A percentile compares a stretch with the other conserved stretches of the same genome.
These are phyloP conservation scores for Tilletia setariae DNA, from an alignment of 1,284 basidiomycete genomes.

Conservation along the genomic window DNA sequence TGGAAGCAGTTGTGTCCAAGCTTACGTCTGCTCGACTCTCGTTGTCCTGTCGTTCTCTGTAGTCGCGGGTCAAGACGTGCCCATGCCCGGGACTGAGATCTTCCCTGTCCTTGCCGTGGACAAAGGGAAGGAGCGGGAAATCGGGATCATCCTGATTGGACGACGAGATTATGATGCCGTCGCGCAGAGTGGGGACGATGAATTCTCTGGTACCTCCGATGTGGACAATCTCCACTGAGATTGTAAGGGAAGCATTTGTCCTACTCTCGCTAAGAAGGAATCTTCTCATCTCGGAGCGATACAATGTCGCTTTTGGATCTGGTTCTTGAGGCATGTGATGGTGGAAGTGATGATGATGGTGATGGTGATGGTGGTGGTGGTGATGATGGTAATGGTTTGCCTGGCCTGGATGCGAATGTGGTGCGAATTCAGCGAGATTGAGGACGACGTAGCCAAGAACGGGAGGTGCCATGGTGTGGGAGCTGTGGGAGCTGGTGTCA, in stretches of 20 bases:
- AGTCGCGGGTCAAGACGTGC: neutral
- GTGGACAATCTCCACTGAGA: slow-evolving; percentile 65
- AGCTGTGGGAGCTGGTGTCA: slow-evolving; percentile 20
- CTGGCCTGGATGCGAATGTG: slow-evolving; percentile 57
- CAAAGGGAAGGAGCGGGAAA: slow-evolving; percentile 2
- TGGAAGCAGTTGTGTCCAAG: neutral
- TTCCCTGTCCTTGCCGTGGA: neutral
- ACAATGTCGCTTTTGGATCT: slow-evolving; percentile 16
- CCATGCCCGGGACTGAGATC: neutral
- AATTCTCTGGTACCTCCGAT: slow-evolving; percentile 64
- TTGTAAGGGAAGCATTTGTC: slow-evolving; percentile 71
- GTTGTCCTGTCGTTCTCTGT: slow-evolving; percentile 1
- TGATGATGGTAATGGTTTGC: slow-evolving; percentile 32
- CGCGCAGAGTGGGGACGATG: slow-evolving; percentile 55
- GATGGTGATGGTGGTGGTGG: slow-evolving; percentile 34
- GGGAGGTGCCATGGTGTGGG: slow-evolving; percentile 27
- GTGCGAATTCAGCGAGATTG: slow-evolving; percentile 73
- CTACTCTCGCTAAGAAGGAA: slow-evolving; percentile 72
- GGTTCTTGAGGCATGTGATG: slow-evolving; percentile 24
- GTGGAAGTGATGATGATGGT: slow-evolving; percentile 31
- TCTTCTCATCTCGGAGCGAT: slow-evolving; percentile 61
- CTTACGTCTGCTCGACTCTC: neutral
- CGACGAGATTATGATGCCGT: slow-evolving; percentile 10
- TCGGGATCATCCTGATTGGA: neutral
- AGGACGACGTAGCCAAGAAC: slow-evolving; percentile 66